Evolutionary conservation across 805 yeast species (phyloP), one percentile per base, ranked within the genome.

Genomic region (Wickerhamiella parazyma): DNA sequence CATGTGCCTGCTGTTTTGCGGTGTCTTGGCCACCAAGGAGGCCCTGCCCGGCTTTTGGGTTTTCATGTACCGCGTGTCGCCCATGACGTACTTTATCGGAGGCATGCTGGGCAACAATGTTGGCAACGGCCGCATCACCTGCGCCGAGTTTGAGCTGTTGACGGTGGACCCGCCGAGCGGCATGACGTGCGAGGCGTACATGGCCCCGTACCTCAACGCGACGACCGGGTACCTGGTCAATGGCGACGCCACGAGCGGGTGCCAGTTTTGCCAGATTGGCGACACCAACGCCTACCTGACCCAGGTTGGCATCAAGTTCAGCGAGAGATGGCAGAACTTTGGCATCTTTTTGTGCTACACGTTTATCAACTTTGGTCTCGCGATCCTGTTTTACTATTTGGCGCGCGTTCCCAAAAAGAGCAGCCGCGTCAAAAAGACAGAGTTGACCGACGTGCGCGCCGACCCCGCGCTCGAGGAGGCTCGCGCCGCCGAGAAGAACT

Each of bases 1-100:
- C 28, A 71, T 80, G 56, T 60, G 72, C 53, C 68, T 79, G 45
- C 64, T 77, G 18, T 80, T 81, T 64, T 70, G 81, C 58, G 85
- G 87, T 64, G 78, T 79, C 45, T 65, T 77, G 47, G 83, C 77
- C 54, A 73, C 76, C 14, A 62, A 62, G 6, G 33, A 48, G 2
- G 61, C 67, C 42, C 71, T 81, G 77, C 91, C 93, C 10, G 76
- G 82, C 1, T 83, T 83, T 66, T 83, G 93, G 93, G 75, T 72
- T 38, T 83, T 80, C 58, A 80, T 83, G 86, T 78, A 80, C 72
- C 72, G 80, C 51, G 69, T 68, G 17, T 77, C 83, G 20, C 93
- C 70, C 6, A 71, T 71, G 61, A 80, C 89, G 1, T 83, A 83
- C 56, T 73, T 78, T 58, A 65, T 82, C 46, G 75, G 73, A 49